These are phyloP conservation scores for Gleditsia sinensis DNA, from an alignment of 306 rosid species.

Conservation along the genomic window DNA sequence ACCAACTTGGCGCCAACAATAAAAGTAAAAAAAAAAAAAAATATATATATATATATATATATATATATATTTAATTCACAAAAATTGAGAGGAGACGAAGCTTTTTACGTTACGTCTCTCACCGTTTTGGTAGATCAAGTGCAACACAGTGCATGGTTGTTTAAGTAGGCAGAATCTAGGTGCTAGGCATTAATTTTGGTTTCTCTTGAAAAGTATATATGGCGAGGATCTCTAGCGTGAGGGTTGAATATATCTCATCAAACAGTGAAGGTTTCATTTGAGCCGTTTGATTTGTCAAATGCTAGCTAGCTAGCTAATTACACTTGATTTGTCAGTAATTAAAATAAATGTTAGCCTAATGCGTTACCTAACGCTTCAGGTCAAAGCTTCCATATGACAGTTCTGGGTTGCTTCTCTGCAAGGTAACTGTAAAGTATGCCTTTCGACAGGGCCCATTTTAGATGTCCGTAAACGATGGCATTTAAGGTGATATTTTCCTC, in stretches of 20 bases:
- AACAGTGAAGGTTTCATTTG: conserved; percentile 22
- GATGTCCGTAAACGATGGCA: conserved; percentile 27
- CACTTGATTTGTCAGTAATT: neutral
- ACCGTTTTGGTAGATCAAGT: neutral
- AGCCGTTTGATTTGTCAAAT: conserved; percentile 20
- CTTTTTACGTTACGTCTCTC: neutral
- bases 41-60: too few relatives aligned
- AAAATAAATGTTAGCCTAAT: neutral
- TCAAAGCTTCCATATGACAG: conserved; percentile 33
- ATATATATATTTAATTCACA: too few relatives aligned
- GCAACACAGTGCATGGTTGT: neutral
- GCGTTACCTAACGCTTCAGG: neutral
- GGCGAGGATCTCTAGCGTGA: neutral
- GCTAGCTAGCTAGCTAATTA: neutral
- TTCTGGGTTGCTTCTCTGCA: conserved; percentile 20
- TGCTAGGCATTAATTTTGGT: conserved; percentile 26
- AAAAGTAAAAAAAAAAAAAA: too few relatives aligned
- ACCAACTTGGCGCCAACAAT: neutral
- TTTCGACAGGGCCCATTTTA: conserved; percentile 26
- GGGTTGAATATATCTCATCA: neutral
- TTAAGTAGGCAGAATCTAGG: conserved; percentile 42
- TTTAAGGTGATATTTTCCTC: too few relatives aligned
- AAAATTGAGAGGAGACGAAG: neutral
- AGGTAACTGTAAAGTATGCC: conserved; percentile 32
- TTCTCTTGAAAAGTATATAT: too few relatives aligned